Percentiles rank a stretch among this genome's conserved stretches.
Evolutionary conservation across 257 asterid species (phyloP).

Genomic region (Solanum piurae): DNA sequence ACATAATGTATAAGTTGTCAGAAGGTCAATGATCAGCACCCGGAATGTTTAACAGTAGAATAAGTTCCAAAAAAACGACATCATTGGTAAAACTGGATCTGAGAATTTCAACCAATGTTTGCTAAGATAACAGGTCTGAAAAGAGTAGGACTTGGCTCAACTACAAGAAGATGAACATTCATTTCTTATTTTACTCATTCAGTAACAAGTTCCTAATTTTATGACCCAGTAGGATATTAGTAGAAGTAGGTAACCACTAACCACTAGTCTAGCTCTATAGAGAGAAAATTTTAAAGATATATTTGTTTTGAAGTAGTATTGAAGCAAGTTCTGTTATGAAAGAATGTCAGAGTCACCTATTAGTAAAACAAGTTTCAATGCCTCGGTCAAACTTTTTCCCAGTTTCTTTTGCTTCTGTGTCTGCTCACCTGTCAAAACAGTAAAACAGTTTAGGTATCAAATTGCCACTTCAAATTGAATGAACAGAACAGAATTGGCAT

Average conservation of each 20-base stretch:
- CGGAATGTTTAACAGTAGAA: neutral
- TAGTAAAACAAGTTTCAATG: conserved; percentile 85
- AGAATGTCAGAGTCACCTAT: conserved; percentile 38
- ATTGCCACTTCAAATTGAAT: neutral
- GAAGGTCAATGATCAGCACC: neutral
- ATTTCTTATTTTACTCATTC: neutral
- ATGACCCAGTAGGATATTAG: neutral
- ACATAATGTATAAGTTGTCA: neutral
- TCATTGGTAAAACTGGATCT: neutral
- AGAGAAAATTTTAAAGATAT: neutral
- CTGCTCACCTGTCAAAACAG: conserved; percentile 39
- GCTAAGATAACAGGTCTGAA: neutral
- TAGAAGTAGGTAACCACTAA: neutral
- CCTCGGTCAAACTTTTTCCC: conserved; percentile 62
- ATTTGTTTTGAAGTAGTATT: neutral
- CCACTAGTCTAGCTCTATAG: neutral
- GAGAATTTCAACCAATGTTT: neutral
- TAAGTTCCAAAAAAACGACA: neutral
- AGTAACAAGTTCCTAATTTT: neutral
- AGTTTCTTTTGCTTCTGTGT: conserved; percentile 43
- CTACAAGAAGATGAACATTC: neutral
- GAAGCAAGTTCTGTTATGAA: neutral
- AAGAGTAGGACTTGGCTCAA: neutral
- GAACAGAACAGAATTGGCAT: neutral
- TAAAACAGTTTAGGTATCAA: neutral